Conservation (phyloP, 2,329 filamentous ascomycete species). For the Sarocladium brachiariae region DNA sequence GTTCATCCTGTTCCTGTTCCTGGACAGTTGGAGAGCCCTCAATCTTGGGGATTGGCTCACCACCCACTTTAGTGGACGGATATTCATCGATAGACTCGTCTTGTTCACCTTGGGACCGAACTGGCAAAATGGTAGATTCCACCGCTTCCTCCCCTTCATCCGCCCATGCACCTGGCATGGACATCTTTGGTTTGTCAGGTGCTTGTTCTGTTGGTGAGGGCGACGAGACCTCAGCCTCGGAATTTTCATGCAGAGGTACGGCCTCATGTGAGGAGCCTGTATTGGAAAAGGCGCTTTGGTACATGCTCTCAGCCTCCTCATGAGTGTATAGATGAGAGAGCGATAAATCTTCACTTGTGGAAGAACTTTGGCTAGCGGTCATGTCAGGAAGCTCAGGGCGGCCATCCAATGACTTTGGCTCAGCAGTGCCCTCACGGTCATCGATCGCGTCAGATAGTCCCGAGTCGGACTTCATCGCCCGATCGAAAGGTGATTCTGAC, state of each 20-base stretch:
- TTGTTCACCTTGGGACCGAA: slow-evolving; percentile 12
- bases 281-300: slow-evolving; percentile 63
- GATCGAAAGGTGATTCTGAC: slow-evolving; percentile 6
- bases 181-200: slow-evolving; percentile 10
- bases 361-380: slow-evolving; percentile 9
- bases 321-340: slow-evolving; percentile 68
- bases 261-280: background rate
- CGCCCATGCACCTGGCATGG: slow-evolving; percentile 49
- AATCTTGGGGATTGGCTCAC: background rate
- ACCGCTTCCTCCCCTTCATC: slow-evolving; percentile 20
- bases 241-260: background rate
- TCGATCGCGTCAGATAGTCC: background rate
- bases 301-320: slow-evolving; percentile 80
- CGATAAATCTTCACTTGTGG: slow-evolving; percentile 37
- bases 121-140: slow-evolving; percentile 10
- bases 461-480: slow-evolving; percentile 1
- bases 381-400: slow-evolving; percentile 2
- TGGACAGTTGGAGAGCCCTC: background rate
- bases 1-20: slow-evolving; percentile 13
- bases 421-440: background rate
- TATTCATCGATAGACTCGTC: background rate
- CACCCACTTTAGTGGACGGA: slow-evolving; percentile 6
- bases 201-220: background rate
- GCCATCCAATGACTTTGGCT: background rate
- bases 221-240: background rate